Evolutionary conservation across 805 yeast genomes (phyloP), one percentile per base, ranked within the genome.

Genomic region (Sungouiozyma intestinalis): DNA sequence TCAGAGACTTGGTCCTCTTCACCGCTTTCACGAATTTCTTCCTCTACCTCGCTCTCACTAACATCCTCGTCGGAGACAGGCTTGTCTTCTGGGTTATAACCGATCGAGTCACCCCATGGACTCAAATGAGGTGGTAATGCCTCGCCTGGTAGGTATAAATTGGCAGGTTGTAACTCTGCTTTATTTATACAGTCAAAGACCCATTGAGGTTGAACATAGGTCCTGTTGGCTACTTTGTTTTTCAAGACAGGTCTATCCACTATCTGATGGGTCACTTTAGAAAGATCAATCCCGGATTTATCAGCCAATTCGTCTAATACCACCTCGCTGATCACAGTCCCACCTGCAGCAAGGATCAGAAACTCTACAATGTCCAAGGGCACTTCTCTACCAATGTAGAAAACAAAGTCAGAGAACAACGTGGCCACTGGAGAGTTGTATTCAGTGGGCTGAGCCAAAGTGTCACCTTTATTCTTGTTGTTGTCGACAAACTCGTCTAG

Each of bases 131-230:
- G 97, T 36, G 98, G 98, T 49, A 92, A 71, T 3, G 85, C 69
- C 66, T 90, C 97, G 43, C 98, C 98, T 4, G 96, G 95, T 36
- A 94, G 83, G 59, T 92, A 92, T 42, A 72, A 72, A 42, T 81
- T 79, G 17, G 85, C 95, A 16, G 92, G 77, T 45, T 83, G 69
- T 46, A 92, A 70, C 45, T 74, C 70, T 39, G 77, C 74, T 65
- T 82, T 81, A 68, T 92, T 92, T 46, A 92, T 68, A 56, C 82
- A 80, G 62, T 92, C 98, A 62, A 92, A 88, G 24, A 92, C 72
- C 98, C 98, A 92, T 70, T 92, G 98, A 16, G 98, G 98, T 67
- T 92, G 98, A 38, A 90, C 63, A 58, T 92, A 92, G 0, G 94
- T 85, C 69, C 97, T 78, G 40, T 96, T 96, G 46, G 86, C 82